phyloP scores from a whole-genome alignment of 176 grass and related monocot species.

The Rhynchospora breviuscula region DNA sequence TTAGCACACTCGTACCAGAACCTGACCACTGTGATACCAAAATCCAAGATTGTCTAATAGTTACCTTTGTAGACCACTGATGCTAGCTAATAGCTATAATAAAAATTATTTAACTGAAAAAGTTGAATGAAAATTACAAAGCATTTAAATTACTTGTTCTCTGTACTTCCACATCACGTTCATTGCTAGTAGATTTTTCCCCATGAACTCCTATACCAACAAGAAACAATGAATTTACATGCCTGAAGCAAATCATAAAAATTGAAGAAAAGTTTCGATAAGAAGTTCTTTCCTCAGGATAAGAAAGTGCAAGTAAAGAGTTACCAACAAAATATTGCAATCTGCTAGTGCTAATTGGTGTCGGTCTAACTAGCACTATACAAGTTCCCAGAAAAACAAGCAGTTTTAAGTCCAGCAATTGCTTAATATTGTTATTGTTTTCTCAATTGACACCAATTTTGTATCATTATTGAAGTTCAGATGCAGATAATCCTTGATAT shows the following conservation, averaged over 20 bases:
- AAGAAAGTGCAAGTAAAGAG: neutral
- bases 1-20: neutral
- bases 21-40: neutral
- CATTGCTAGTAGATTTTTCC: conserved; percentile 74
- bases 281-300: neutral
- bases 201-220: conserved; percentile 78
- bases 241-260: neutral
- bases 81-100: neutral
- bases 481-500: neutral
- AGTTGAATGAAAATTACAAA: conserved; percentile 6
- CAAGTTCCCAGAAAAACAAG: neutral
- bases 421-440: neutral
- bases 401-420: neutral
- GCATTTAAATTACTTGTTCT: conserved; percentile 49
- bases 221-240: neutral
- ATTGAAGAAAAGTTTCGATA: neutral
- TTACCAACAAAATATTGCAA: neutral
- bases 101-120: conserved; percentile 9
- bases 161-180: conserved; percentile 99
- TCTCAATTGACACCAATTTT: neutral
- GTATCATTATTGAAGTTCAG: neutral
- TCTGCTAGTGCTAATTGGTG: neutral
- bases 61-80: neutral
- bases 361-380: neutral
- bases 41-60: neutral